Conservation (phyloP, 2,329 filamentous ascomycete genomes). For the Neonectria magnoliae region DNA sequence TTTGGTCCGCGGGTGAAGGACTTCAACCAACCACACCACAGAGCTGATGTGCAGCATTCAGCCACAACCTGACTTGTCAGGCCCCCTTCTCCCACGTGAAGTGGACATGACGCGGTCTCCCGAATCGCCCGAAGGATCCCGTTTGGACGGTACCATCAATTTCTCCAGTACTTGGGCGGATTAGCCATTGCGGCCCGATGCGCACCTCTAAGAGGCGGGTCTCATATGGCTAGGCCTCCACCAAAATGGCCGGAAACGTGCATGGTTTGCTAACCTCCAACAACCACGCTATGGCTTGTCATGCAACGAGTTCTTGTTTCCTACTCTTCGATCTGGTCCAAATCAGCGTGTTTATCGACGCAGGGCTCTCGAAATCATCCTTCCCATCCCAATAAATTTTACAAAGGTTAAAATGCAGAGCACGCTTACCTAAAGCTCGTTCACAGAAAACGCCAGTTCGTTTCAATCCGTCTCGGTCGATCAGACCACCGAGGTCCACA, state of each 20-base stretch:
- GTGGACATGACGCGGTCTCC: constrained; percentile 40
- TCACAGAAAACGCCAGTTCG: background rate
- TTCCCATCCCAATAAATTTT: background rate
- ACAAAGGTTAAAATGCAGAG: background rate
- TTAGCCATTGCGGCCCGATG: constrained; percentile 45
- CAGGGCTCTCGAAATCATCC: background rate
- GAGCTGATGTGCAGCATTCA: constrained; percentile 1
- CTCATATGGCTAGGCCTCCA: constrained; percentile 36
- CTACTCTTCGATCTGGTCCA: background rate
- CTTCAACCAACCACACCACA: background rate
- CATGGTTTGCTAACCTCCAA: background rate
- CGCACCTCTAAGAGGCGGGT: constrained; percentile 39
- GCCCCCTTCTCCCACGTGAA: constrained; percentile 38
- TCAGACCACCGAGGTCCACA: background rate
- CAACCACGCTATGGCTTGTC: no score
- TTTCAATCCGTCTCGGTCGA: background rate
- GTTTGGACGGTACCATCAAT: constrained; percentile 31
- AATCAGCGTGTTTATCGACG: background rate
- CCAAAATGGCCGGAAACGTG: constrained; percentile 23
- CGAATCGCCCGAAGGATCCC: constrained; percentile 34
- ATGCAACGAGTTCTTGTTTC: background rate
- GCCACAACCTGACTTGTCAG: constrained; percentile 17
- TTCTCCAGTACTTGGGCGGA: constrained; percentile 38
- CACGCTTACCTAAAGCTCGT: background rate
- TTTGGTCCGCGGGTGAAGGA: background rate